phyloP scores from a whole-genome alignment of 148 eudicot species.

The Chenopodium album region DNA sequence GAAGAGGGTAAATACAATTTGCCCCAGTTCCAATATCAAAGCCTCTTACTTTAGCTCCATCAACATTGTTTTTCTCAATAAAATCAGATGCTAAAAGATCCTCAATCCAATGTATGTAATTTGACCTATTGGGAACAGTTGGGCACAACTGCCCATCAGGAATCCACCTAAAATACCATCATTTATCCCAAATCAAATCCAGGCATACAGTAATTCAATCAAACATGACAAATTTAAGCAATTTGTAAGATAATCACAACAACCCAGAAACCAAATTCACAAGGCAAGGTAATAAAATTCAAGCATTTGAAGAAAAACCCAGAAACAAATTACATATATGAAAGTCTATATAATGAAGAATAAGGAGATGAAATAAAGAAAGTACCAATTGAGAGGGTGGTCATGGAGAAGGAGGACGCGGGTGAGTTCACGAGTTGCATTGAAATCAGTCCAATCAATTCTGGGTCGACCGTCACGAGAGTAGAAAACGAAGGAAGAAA shows the following conservation, averaged over 20 bases:
- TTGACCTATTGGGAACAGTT: slow-evolving; percentile 94
- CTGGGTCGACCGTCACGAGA: slow-evolving; percentile 52
- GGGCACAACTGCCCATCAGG: slow-evolving; percentile 99
- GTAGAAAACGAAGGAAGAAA: slow-evolving; percentile 58
- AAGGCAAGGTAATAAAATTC: not conserved
- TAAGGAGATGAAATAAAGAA: not conserved
- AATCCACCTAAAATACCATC: slow-evolving; percentile 74
- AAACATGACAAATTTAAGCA: not conserved
- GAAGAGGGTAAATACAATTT: slow-evolving; percentile 95
- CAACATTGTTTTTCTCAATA: slow-evolving; percentile 37
- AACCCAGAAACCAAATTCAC: slow-evolving; percentile 12
- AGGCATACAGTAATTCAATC: not conserved
- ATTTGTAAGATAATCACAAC: not conserved
- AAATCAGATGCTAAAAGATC: slow-evolving; percentile 79
- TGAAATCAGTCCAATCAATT: slow-evolving; percentile 92
- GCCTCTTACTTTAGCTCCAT: slow-evolving; percentile 52
- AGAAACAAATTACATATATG: not conserved
- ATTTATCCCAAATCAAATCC: slow-evolving; percentile 5
- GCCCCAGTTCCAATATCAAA: slow-evolving; percentile 97
- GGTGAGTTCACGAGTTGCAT: slow-evolving; percentile 89
- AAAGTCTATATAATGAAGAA: not conserved
- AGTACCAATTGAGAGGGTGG: slow-evolving; percentile 69
- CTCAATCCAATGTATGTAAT: slow-evolving; percentile 95
- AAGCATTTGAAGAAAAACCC: slow-evolving; percentile 3
- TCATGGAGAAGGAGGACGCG: slow-evolving; percentile 77